Percentiles rank a stretch among this genome's conserved stretches.
Conservation (phyloP, 2,329 filamentous ascomycete species). For the Monilinia aucupariae region DNA sequence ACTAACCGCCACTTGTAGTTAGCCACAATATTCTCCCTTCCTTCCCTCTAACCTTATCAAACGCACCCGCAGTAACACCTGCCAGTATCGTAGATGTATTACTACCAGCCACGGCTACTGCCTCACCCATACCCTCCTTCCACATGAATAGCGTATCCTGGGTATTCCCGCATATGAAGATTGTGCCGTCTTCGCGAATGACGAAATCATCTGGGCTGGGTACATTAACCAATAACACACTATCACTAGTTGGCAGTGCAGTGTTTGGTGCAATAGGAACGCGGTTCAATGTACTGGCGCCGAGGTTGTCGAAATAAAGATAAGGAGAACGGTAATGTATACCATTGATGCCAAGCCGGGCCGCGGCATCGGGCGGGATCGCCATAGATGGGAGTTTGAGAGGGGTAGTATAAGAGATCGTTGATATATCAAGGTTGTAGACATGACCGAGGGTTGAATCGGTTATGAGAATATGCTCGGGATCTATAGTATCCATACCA, state of each 20-base stretch:
- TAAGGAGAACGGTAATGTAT: conserved; percentile 22
- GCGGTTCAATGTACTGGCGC: not conserved
- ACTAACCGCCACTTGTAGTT: conserved; percentile 22
- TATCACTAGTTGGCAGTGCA: not conserved
- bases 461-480: conserved; percentile 23
- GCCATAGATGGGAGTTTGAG: conserved; percentile 29
- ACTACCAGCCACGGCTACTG: conserved; percentile 16
- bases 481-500: conserved; percentile 26
- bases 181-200: conserved; percentile 18
- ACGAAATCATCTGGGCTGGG: conserved; percentile 19
- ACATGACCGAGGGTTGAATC: conserved; percentile 27
- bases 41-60: conserved; percentile 13
- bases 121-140: not conserved
- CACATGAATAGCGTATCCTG: conserved; percentile 15
- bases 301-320: conserved; percentile 31
- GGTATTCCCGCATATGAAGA: conserved; percentile 17
- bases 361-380: not conserved
- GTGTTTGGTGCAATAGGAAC: not conserved
- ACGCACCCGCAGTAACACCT: conserved; percentile 22
- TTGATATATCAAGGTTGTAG: conserved; percentile 25
- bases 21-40: conserved; percentile 18
- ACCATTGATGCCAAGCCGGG: conserved; percentile 28
- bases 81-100: conserved; percentile 17
- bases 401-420: conserved; percentile 24
- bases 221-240: conserved; percentile 9